phyloP scores from a whole-genome alignment of 352 stramenopile genomes.

The Phytophthora rubi region DNA sequence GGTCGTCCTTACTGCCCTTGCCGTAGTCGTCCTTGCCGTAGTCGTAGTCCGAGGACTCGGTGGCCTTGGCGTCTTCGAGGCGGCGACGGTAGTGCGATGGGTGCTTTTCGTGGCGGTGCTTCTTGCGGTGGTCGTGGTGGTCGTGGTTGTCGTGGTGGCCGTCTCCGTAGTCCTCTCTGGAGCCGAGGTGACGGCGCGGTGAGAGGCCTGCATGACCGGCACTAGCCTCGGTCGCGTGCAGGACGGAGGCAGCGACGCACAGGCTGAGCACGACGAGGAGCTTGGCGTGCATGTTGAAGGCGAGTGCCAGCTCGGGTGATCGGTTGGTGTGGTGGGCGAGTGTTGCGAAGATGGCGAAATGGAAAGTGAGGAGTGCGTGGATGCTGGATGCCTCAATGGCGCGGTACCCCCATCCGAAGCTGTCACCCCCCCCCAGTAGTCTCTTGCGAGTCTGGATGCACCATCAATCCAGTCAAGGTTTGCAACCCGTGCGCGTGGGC shows the following conservation, averaged over 20 bases:
- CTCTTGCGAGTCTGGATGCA: neutral
- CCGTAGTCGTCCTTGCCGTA: too few relatives aligned
- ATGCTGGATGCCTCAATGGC: neutral
- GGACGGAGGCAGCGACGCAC: constrained; percentile 11
- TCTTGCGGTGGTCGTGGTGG: constrained; percentile 17
- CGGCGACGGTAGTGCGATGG: too few relatives aligned
- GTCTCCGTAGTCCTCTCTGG: neutral
- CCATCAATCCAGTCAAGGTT: too few relatives aligned
- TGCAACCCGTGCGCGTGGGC: too few relatives aligned
- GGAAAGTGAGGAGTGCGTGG: constrained; percentile 6
- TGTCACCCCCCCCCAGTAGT: too few relatives aligned
- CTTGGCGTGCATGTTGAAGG: constrained; percentile 18
- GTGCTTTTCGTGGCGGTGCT: neutral
- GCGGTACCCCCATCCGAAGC: too few relatives aligned
- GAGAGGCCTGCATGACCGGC: neutral
- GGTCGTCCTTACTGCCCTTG: too few relatives aligned
- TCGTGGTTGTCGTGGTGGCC: neutral
- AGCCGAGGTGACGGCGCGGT: constrained; percentile 19
- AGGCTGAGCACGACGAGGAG: constrained; percentile 10
- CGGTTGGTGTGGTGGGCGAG: neutral
- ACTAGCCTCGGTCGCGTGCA: constrained; percentile 7
- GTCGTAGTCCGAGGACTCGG: too few relatives aligned
- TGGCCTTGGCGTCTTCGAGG: too few relatives aligned
- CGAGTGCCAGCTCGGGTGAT: neutral
- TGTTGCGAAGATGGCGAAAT: constrained; percentile 8